Evolutionary conservation across 2,329 filamentous ascomycete species (phyloP).

Genomic region (Curvularia verruculosa): DNA sequence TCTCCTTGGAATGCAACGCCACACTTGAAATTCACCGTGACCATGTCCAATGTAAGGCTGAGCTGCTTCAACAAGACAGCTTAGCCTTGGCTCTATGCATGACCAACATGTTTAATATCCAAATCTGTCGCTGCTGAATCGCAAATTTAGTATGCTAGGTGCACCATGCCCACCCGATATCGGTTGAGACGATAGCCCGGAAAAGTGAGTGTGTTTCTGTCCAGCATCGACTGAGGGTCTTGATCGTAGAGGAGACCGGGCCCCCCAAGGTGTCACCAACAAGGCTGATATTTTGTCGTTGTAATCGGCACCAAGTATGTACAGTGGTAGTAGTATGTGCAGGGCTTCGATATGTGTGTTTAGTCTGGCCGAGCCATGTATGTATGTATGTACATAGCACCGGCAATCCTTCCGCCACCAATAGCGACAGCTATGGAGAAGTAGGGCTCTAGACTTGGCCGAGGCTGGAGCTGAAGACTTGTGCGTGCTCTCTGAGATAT

Average conservation of each 20-base stretch:
- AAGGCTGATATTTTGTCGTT: constrained; percentile 35
- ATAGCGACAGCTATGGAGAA: background rate
- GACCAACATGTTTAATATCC: background rate
- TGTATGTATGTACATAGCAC: background rate
- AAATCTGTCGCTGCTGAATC: background rate
- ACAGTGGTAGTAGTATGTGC: background rate
- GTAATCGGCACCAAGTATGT: constrained; percentile 25
- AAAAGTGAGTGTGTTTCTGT: background rate
- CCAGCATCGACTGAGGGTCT: background rate
- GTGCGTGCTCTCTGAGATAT: background rate
- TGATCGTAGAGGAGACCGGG: constrained; percentile 32
- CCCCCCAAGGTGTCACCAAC: constrained; percentile 35
- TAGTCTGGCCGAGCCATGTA: constrained; percentile 1
- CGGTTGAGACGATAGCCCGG: background rate
- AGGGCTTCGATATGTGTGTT: background rate
- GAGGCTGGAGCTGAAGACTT: too few species aligned
- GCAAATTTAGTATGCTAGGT: too few species aligned
- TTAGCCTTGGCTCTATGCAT: background rate
- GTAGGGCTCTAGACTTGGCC: background rate
- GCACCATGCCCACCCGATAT: background rate
- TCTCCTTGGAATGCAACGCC: background rate
- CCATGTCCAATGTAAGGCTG: background rate
- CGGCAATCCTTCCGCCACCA: background rate
- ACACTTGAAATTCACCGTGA: background rate
- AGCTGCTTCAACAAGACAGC: constrained; percentile 3